Percentiles rank a stretch among this genome's conserved stretches.
These are phyloP conservation scores for Cucumis cinereus DNA, from an alignment of 306 rosid species.

Conservation along the genomic window DNA sequence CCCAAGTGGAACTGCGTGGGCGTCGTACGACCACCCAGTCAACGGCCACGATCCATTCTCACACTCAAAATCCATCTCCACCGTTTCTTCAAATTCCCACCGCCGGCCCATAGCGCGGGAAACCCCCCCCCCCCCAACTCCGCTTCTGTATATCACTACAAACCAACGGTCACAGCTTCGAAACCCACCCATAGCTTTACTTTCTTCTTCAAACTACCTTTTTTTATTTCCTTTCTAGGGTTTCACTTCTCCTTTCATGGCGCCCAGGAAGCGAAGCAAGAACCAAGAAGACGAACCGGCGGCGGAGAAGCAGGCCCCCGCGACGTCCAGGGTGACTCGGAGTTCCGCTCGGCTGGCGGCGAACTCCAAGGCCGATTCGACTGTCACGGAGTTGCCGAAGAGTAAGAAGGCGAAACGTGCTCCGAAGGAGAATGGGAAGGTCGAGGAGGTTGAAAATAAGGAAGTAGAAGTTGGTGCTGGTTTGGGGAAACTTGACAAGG, in stretches of 20 bases:
- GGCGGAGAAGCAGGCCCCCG: not conserved
- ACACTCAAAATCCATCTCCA: not conserved
- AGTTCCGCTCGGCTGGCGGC: slow-evolving; percentile 16
- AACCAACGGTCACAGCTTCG: too few relatives aligned
- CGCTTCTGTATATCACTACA: not conserved
- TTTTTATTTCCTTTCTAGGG: not conserved
- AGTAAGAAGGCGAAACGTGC: slow-evolving; percentile 7
- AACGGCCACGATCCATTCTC: not conserved
- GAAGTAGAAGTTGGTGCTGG: not conserved
- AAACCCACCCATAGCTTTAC: not conserved
- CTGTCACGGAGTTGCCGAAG: not conserved
- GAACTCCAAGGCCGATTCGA: not conserved
- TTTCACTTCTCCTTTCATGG: slow-evolving; percentile 16
- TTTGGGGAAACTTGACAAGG: slow-evolving; percentile 5
- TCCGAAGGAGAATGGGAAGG: not conserved
- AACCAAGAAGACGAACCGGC: slow-evolving; percentile 6
- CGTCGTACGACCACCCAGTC: not conserved
- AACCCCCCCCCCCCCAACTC: not conserved
- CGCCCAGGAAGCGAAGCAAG: slow-evolving; percentile 25
- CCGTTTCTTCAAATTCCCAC: slow-evolving; percentile 15
- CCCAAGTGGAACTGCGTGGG: not conserved
- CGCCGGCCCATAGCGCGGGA: slow-evolving; percentile 20
- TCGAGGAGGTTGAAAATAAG: not conserved
- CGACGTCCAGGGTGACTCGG: slow-evolving; percentile 16
- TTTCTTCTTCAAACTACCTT: not conserved